Evolutionary conservation across 2,329 filamentous ascomycete genomes (phyloP), one percentile per base, ranked within the genome.

Genomic region (Sphaerostilbella broomeana): DNA sequence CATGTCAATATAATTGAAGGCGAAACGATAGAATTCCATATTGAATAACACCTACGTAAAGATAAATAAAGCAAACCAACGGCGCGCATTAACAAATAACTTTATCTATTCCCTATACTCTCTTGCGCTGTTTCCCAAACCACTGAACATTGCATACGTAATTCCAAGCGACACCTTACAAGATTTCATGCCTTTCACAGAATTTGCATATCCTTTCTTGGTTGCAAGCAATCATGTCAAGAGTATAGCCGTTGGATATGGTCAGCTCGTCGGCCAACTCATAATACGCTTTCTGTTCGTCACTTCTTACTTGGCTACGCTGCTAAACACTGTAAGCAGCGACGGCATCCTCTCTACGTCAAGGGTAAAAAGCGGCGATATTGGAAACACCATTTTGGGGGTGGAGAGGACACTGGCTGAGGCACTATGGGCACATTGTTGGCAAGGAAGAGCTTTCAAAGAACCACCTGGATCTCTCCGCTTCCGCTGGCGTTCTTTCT

Each of bases 251-350:
- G 6, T 47, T 11, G 5, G 22, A 12, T 10, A 47, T 30, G 3
- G 35, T 33, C 24, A 45, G 18, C 19, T 40, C 17, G 22, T 40
- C 6, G 5, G 32, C 37, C n/a, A 40, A 35, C 6, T 37, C 15
- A 19, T 47, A 35, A 33, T 42, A 32, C 6, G 31, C 32, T 17
- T 42, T 44, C 39, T 42, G 35, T 5, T 47, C 42, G 1, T 42
- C 24, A 15, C 38, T 24, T 12, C 12, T 39, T 4, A 41, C 42
- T 3, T 37, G 29, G 20, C 27, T 16, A 12, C 39, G 36, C 17
- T 39, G 31, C 45, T 32, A 47, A 11, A 7, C 12, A 13, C 20
- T 26, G 12, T 47, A 40, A 12, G 30, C 42, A 13, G 26, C 33
- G 8, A 45, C 35, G 12, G 21, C 24, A 20, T 44, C 45, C 13